Conservation (phyloP, 176 grass and related monocot genomes). For the Musa beccarii region DNA sequence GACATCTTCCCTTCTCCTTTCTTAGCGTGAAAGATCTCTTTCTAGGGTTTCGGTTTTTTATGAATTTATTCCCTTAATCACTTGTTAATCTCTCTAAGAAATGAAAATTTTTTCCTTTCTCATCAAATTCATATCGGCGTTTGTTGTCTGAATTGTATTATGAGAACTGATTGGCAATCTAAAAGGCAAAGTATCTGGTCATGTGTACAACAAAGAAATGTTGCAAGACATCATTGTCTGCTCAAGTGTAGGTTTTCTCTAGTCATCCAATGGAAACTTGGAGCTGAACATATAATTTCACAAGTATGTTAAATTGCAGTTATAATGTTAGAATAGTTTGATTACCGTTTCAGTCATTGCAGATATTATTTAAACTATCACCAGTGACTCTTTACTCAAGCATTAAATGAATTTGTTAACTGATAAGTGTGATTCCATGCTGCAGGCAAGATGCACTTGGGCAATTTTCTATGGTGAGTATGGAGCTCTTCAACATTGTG, state of each 20-base stretch:
- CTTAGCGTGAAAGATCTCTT: neutral
- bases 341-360: neutral
- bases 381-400: neutral
- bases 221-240: too few species aligned
- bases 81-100: neutral
- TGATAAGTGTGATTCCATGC: neutral
- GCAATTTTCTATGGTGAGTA: constrained; percentile 90
- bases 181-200: too few species aligned
- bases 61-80: neutral
- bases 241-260: too few species aligned
- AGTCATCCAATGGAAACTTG: too few species aligned
- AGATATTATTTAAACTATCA: neutral
- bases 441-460: constrained; percentile 83
- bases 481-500: constrained; percentile 97
- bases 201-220: too few species aligned
- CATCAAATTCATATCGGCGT: too few species aligned
- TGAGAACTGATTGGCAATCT: too few species aligned
- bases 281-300: too few species aligned
- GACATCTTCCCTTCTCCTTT: neutral
- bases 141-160: too few species aligned
- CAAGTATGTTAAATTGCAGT: too few species aligned
- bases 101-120: too few species aligned
- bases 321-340: too few species aligned
- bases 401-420: neutral
- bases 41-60: neutral